Percentiles rank a stretch among this genome's conserved stretches.
These are phyloP conservation scores for Paramecium octaurelia DNA, from an alignment of 73 alveolate genomes.

Conservation along the genomic window DNA sequence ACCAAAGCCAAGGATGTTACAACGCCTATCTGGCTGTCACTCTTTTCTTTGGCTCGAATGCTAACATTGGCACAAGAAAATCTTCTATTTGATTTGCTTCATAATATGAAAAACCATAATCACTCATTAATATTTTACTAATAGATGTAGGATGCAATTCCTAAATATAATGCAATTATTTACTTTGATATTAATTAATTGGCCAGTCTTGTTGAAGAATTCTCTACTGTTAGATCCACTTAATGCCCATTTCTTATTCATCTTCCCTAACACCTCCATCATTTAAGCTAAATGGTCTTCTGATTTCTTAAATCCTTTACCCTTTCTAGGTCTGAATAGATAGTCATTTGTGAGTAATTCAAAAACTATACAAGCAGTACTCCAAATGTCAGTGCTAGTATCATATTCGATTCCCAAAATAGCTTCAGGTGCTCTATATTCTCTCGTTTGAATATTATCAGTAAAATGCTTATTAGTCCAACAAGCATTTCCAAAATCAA, in stretches of 20 bases:
- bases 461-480: slow-evolving; percentile 73
- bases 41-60: slow-evolving; percentile 81
- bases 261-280: slow-evolving; percentile 76
- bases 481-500: slow-evolving; percentile 80
- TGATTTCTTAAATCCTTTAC: slow-evolving; percentile 62
- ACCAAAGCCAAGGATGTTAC: slow-evolving; percentile 84
- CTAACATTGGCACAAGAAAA: slow-evolving; percentile 93
- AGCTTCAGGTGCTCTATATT: slow-evolving; percentile 92
- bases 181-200: slow-evolving; percentile 51
- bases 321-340: slow-evolving; percentile 71
- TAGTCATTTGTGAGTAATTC: slow-evolving; percentile 84
- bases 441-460: slow-evolving; percentile 73
- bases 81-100: slow-evolving; percentile 92
- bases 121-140: slow-evolving; percentile 83
- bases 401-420: slow-evolving; percentile 78
- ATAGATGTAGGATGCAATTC: slow-evolving; percentile 88
- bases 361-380: slow-evolving; percentile 83
- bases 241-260: slow-evolving; percentile 67
- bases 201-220: slow-evolving; percentile 50
- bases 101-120: slow-evolving; percentile 85
- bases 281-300: slow-evolving; percentile 85
- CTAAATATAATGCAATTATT: not conserved
- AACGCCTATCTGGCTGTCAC: slow-evolving; percentile 89
- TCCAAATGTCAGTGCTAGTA: slow-evolving; percentile 80
- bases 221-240: slow-evolving; percentile 62